Evolutionary conservation across 1,139 yeast genomes (phyloP).

Genomic region (Kodamaea plutei): DNA sequence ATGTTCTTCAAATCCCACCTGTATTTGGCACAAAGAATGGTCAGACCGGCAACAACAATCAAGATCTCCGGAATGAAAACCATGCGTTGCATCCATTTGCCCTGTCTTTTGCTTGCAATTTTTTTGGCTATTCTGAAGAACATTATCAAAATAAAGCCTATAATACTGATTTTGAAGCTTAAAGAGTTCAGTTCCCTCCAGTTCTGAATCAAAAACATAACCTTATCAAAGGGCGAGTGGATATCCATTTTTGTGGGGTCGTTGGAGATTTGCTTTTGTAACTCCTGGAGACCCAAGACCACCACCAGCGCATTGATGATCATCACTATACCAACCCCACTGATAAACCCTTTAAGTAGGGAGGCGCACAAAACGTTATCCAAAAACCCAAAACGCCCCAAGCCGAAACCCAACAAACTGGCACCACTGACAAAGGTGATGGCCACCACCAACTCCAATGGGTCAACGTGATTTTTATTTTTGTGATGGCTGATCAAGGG

Average conservation of each 20-base stretch:
- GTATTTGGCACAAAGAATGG: conserved; percentile 50
- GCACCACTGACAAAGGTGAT: conserved; percentile 78
- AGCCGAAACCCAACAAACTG: conserved; percentile 68
- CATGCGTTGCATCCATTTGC: conserved; percentile 23
- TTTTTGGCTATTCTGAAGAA: conserved; percentile 42
- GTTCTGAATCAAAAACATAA: conserved; percentile 48
- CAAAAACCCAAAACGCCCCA: conserved; percentile 80
- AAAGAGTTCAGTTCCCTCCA: conserved; percentile 42
- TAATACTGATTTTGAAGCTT: conserved; percentile 50
- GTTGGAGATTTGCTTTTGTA: conserved; percentile 28
- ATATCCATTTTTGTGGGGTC: conserved; percentile 48
- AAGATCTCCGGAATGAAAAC: conserved; percentile 80
- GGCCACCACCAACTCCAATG: conserved; percentile 66
- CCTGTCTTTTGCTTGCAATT: conserved; percentile 15
- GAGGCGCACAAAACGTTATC: conserved; percentile 86
- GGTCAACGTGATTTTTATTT: conserved; percentile 44
- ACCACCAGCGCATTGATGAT: conserved; percentile 70
- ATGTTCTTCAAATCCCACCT: conserved; percentile 61
- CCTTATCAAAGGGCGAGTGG: conserved; percentile 74
- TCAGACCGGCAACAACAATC: conserved; percentile 62
- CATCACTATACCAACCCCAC: conserved; percentile 93
- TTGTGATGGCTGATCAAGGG: conserved; percentile 52
- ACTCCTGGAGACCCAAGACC: conserved; percentile 60
- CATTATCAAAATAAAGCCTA: conserved; percentile 44
- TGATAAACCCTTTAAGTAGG: conserved; percentile 79